Conservation (phyloP, 1,139 yeast genomes). For the Tardiomyces blankii region DNA sequence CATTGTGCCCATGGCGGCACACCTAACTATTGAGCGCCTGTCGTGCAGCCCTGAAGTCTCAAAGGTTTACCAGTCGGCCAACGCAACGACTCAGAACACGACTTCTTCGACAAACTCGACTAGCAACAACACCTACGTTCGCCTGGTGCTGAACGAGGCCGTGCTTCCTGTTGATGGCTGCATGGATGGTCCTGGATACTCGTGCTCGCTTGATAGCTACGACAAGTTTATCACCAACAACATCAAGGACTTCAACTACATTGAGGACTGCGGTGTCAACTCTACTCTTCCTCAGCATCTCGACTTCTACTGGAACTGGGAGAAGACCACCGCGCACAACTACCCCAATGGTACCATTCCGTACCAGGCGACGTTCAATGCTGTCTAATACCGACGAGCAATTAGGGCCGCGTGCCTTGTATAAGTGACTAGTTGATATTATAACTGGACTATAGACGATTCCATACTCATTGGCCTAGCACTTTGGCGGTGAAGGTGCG, state of each 20-base stretch:
- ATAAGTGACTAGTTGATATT: too few relatives aligned
- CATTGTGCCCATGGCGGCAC: conserved; percentile 48
- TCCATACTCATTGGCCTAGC: neutral
- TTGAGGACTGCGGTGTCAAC: conserved; percentile 16
- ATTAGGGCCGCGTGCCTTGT: too few relatives aligned
- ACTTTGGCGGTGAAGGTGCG: neutral
- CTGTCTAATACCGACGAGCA: too few relatives aligned
- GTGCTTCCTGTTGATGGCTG: conserved; percentile 46
- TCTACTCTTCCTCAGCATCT: conserved; percentile 17
- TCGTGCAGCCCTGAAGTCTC: neutral
- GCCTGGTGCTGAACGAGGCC: conserved; percentile 49
- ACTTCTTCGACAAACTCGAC: neutral
- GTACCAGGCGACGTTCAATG: conserved; percentile 8
- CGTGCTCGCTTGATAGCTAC: conserved; percentile 39
- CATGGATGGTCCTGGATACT: conserved; percentile 49
- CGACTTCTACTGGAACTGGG: conserved; percentile 24
- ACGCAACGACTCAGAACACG: neutral
- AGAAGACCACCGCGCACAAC: conserved; percentile 15
- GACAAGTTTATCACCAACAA: conserved; percentile 11
- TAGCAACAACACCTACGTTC: conserved; percentile 29
- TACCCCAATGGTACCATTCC: conserved; percentile 12
- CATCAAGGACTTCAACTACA: conserved; percentile 10
- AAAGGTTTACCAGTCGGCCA: neutral
- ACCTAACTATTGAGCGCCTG: conserved; percentile 35
- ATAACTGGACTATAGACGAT: too few relatives aligned